Base-by-base conservation (phyloP, 495 filamentous ascomycete species). In the Schizothecium vesticola region DNA sequence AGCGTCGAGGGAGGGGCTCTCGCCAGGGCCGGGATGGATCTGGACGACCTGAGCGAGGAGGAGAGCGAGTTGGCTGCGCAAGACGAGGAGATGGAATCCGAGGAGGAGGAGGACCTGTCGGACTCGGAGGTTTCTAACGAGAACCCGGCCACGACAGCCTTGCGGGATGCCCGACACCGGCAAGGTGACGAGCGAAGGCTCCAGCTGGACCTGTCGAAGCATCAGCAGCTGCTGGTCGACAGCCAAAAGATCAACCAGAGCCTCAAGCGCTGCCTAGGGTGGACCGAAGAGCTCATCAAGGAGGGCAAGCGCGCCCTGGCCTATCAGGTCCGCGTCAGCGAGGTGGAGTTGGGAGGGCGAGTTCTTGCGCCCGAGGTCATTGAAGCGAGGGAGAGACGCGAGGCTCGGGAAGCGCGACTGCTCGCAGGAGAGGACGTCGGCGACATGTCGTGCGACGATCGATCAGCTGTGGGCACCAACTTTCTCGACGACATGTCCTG, bases 231-330 rank as follows among this genome's bases (percentile, higher is more conserved):
- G 2, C 85, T 99, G 4, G 79, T 91, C 24, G 93, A 97, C 76
- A 93, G 90, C 66, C 92, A 97, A 73, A 94, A 91, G 77, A 92
- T 98, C 80, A 98, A 98, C 76, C 91, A 95, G 72, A 94, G 91
- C 72, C 82, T 99, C 3, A 94, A 92, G 74, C 85, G 92, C 28
- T 99, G 95, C 75, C 82, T 96, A 24, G 86, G 86, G 24, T 91
- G 91, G 85, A 93, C 93, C 0, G 95, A 99, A 71, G 89, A 91
- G 67, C 83, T 99, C 51, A 97, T 99, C 72, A 88, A 84, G 33
- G 92, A 97, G 65, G 94, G 90, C 26, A 91, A 89, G 72, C 92
- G 90, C 72, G 95, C 95, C 1, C 85, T 99, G 11, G 90, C 89
- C 59, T 96, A 95, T 72, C 82, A 85, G 51, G 90, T 97, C 21